Evolutionary conservation across 2,329 filamentous ascomycete genomes (phyloP).

Genomic region (Nemania sp.): DNA sequence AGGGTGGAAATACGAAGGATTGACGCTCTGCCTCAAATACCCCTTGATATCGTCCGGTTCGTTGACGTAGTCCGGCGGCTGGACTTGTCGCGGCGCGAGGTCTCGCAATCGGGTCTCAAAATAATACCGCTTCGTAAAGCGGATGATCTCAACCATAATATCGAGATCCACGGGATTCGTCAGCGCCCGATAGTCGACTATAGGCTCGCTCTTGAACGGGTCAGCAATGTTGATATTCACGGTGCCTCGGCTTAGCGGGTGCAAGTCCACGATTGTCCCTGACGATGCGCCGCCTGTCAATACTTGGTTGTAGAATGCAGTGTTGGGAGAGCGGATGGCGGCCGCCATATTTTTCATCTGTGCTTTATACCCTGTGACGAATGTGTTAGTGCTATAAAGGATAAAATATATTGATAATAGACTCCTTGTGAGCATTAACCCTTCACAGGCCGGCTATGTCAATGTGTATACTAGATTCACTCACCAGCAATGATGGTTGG

Average conservation of each 20-base stretch:
- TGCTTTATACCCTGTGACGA: constrained; percentile 49
- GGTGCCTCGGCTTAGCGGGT: constrained; percentile 54
- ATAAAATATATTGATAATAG: neutral
- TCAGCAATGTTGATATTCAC: constrained; percentile 56
- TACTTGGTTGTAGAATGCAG: constrained; percentile 54
- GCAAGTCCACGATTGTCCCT: constrained; percentile 46
- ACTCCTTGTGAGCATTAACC: neutral
- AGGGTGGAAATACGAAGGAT: constrained; percentile 55
- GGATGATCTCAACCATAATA: constrained; percentile 54
- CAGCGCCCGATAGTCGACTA: constrained; percentile 56
- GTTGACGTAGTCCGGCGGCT: constrained; percentile 48
- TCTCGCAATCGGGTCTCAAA: constrained; percentile 54
- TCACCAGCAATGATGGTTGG: constrained; percentile 51
- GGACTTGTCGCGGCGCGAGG: constrained; percentile 51
- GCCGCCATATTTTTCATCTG: constrained; percentile 55
- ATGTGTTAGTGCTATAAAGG: neutral
- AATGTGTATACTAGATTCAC: neutral
- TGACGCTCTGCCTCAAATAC: constrained; percentile 42
- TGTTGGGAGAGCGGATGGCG: constrained; percentile 52
- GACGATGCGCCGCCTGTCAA: constrained; percentile 45
- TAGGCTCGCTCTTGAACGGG: constrained; percentile 52
- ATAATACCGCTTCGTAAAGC: constrained; percentile 53
- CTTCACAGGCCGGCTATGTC: neutral
- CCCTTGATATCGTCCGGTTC: constrained; percentile 51
- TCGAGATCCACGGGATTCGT: constrained; percentile 55